Evolutionary conservation across 2,329 filamentous ascomycete species (phyloP).

Genomic region (Tolypocladium sp.): DNA sequence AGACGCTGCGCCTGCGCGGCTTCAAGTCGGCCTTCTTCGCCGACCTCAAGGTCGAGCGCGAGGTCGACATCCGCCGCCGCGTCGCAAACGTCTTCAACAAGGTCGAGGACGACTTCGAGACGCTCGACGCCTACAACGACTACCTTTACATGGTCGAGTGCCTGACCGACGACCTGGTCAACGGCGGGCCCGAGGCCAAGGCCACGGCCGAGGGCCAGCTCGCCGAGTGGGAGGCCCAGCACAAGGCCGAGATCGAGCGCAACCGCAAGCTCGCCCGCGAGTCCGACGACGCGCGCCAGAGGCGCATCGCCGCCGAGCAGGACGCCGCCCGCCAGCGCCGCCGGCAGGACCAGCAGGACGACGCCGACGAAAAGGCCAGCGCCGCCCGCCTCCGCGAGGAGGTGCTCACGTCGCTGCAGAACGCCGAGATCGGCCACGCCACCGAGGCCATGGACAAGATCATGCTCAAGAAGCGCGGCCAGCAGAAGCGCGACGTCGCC

Average conservation of each 20-base stretch:
- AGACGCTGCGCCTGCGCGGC: conserved; percentile 73
- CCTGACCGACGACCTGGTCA: conserved; percentile 80
- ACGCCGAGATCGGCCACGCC: conserved; percentile 50
- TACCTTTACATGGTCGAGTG: conserved; percentile 91
- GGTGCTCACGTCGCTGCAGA: conserved; percentile 61
- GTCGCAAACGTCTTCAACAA: conserved; percentile 81
- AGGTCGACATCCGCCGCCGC: conserved; percentile 81
- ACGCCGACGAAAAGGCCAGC: conserved; percentile 59
- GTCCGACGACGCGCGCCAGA: conserved; percentile 42
- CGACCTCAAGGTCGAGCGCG: conserved; percentile 79
- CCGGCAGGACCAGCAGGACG: conserved; percentile 54
- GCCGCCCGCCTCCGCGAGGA: conserved; percentile 56
- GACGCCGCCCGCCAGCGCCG: conserved; percentile 54
- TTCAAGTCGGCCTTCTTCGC: conserved; percentile 88
- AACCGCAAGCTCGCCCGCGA: conserved; percentile 47
- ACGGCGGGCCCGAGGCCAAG: conserved; percentile 57
- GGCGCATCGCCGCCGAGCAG: conserved; percentile 53
- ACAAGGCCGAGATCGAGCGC: conserved; percentile 58
- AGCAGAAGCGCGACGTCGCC: conserved; percentile 27
- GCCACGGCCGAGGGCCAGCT: conserved; percentile 34
- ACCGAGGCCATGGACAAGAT: conserved; percentile 50
- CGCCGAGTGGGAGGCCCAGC: conserved; percentile 59
- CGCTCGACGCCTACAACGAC: conserved; percentile 76
- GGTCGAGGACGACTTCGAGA: conserved; percentile 83
- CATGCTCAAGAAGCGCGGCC: conserved; percentile 65